Base-by-base conservation (phyloP, 2,329 filamentous ascomycete species). In the Colletotrichum filicis region DNA sequence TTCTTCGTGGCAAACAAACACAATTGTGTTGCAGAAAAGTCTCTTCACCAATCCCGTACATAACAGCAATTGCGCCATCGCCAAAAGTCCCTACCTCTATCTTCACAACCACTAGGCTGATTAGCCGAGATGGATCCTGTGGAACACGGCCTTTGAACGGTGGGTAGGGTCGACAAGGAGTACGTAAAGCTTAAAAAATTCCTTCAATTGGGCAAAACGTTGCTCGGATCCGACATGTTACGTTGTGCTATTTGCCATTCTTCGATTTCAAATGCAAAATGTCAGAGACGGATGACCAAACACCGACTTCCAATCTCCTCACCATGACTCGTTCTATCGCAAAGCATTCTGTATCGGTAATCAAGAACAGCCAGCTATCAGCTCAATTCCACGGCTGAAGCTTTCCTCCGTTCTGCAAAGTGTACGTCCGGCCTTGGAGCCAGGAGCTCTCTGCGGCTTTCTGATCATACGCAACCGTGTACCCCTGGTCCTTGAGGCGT, bases 21-120 rank as follows among this genome's bases (percentile, higher is more conserved):
- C 4, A 11, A n/a, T 7, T 3, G 16, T 26, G 12, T 52, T 16
- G 26, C 28, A 24, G 19, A 4, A 59, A 49, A 59, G 19, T 26
- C 11, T 57, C 32, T 32, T 22, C 11, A 22, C 19, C 4, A 26
- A 24, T 46, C 26, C 16, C 6, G 58, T 53, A 63, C 65, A 63
- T 46, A 58, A 63, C 11, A 65, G 32, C 42, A 22, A 72, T 72
- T 72, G 69, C 66, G 66, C 69, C 65, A 72, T 64, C 46, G 42
- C 22, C 66, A 72, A 72, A 72, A 72, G 66, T 69, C 9, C 70
- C 53, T 65, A 55, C 52, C 58, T 53, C 37, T 58, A 32, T 57
- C 37, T 22, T 49, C 14, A 9, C n/a, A n/a, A 56, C 56, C 55
- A 26, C 62, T 57, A 26, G 49, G 26, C 46, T 16, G 22, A 0